phyloP scores from a whole-genome alignment of 2,329 filamentous ascomycete species.

The Helotiales sp. region DNA sequence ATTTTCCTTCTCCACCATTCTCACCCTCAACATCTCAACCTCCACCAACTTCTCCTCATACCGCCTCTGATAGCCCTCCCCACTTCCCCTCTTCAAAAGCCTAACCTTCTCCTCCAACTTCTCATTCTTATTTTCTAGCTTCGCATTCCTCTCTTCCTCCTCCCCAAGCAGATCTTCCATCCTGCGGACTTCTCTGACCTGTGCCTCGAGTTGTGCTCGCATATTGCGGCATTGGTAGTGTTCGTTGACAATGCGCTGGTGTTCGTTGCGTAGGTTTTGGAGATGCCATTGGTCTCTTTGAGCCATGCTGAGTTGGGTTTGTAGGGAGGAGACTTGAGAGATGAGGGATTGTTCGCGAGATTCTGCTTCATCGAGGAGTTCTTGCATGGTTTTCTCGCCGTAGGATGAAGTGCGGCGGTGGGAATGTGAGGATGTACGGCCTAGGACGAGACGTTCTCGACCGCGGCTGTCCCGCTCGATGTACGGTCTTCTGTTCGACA shows the following conservation, averaged over 20 bases:
- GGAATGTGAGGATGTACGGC: conserved; percentile 12
- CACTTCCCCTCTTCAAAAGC: conserved; percentile 28
- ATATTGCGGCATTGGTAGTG: conserved; percentile 31
- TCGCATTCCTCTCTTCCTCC: conserved; percentile 24
- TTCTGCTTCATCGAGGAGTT: conserved; percentile 33
- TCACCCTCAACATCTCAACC: conserved; percentile 29
- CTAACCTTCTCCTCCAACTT: conserved; percentile 33
- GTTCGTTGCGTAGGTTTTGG: conserved; percentile 24
- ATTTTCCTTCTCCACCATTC: conserved; percentile 29
- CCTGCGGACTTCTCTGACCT: conserved; percentile 20
- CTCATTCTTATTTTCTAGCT: conserved; percentile 24
- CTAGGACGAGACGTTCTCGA: conserved; percentile 29
- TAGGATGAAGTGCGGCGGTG: conserved; percentile 17
- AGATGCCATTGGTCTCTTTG: conserved; percentile 30
- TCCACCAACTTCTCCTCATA: conserved; percentile 37
- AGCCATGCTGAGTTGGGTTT: conserved; percentile 28
- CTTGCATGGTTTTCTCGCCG: conserved; percentile 13
- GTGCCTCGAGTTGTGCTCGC: conserved; percentile 24
- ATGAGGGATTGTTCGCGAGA: conserved; percentile 25
- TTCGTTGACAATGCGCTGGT: conserved; percentile 26
- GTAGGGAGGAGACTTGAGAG: conserved; percentile 24
- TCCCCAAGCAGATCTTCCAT: conserved; percentile 26
- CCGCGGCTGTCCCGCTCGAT: conserved; percentile 33
- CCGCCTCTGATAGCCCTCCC: conserved; percentile 22
- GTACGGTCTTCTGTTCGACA: conserved; percentile 27